Conservation (phyloP, 2,329 filamentous ascomycete genomes). For the Claviceps sp. region DNA sequence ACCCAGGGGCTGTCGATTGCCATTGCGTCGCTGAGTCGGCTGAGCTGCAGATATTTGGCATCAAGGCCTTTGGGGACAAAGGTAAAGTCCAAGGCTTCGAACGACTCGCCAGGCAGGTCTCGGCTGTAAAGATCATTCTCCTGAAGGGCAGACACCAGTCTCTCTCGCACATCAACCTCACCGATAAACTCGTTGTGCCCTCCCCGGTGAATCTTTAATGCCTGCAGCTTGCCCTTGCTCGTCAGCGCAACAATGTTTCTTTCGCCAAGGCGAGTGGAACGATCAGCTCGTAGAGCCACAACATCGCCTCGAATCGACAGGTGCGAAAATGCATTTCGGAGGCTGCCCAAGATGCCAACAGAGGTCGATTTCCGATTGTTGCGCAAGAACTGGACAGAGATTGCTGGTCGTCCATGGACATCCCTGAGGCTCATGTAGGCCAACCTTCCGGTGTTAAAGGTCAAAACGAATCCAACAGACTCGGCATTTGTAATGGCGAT, state of each 20-base stretch:
- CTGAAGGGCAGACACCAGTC: constrained; percentile 49
- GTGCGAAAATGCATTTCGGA: constrained; percentile 62
- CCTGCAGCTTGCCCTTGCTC: constrained; percentile 61
- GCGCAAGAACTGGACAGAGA: constrained; percentile 66
- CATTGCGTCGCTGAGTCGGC: constrained; percentile 36
- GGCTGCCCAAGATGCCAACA: constrained; percentile 65
- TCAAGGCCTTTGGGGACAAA: constrained; percentile 46
- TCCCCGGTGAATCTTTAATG: constrained; percentile 81
- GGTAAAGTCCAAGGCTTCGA: constrained; percentile 70
- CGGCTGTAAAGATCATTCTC: constrained; percentile 35
- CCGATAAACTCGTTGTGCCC: constrained; percentile 65
- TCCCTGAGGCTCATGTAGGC: constrained; percentile 81
- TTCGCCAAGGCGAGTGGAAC: constrained; percentile 62
- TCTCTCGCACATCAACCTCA: constrained; percentile 56
- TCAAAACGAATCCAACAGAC: constrained; percentile 70
- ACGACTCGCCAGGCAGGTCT: constrained; percentile 39
- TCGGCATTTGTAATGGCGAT: constrained; percentile 72
- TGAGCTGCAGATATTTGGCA: constrained; percentile 34
- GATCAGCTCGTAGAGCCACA: constrained; percentile 63
- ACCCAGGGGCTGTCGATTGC: constrained; percentile 35
- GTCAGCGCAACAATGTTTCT: constrained; percentile 73
- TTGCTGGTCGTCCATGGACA: constrained; percentile 68
- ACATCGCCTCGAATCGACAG: constrained; percentile 62
- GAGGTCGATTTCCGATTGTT: constrained; percentile 40
- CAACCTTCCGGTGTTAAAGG: constrained; percentile 73